Percentiles rank a stretch among this genome's conserved stretches.
phyloP scores from a whole-genome alignment of 345 rosid species.

The Moringa oleifera region DNA sequence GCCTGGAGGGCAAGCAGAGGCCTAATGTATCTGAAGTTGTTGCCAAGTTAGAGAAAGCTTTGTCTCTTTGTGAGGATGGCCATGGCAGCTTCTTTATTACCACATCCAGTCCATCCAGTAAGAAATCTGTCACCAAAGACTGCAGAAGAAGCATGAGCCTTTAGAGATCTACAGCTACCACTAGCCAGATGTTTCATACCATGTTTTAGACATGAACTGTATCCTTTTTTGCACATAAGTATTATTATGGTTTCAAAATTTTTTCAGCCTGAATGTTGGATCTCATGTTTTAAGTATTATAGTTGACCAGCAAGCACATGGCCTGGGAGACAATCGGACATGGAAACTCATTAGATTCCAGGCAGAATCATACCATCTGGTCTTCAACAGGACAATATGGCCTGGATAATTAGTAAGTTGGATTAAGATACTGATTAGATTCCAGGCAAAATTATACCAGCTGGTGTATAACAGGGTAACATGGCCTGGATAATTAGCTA shows the following conservation, averaged over 20 bases:
- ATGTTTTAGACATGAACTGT: not conserved
- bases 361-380: slow-evolving; percentile 7
- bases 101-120: too few species aligned
- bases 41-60: slow-evolving; percentile 45
- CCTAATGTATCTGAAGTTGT: slow-evolving; percentile 43
- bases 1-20: slow-evolving; percentile 53
- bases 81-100: slow-evolving; percentile 16
- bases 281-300: not conserved
- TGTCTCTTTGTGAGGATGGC: slow-evolving; percentile 30
- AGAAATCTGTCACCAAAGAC: too few species aligned
- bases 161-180: not conserved
- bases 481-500: slow-evolving; percentile 1
- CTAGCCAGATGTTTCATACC: slow-evolving; percentile 8
- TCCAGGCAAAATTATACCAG: slow-evolving; percentile 6
- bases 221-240: too few species aligned
- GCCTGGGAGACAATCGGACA: slow-evolving; percentile 13
- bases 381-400: slow-evolving; percentile 3
- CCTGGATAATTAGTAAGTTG: slow-evolving; percentile 8
- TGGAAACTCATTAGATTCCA: slow-evolving; percentile 13
- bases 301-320: slow-evolving; percentile 5
- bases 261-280: not conserved
- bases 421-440: slow-evolving; percentile 17
- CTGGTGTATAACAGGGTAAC: not conserved
- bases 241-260: too few species aligned
- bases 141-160: too few species aligned